Conservation (phyloP, 352 stramenopile species). For the Detonula confervacea region DNA sequence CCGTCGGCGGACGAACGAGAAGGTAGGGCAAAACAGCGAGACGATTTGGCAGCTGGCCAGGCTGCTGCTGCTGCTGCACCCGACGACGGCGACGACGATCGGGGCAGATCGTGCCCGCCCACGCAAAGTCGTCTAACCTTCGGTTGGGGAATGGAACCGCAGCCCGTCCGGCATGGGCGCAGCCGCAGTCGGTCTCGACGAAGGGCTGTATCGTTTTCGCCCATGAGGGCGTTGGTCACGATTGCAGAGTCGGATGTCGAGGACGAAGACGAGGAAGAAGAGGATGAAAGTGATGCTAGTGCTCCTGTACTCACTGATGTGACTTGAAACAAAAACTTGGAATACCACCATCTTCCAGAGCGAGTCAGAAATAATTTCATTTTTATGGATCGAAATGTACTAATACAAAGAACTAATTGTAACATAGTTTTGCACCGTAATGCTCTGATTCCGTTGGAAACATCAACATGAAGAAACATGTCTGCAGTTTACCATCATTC, state of each 20-base stretch:
- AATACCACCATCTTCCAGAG: no score
- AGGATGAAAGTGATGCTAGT: background rate
- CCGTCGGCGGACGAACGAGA: constrained; percentile 18
- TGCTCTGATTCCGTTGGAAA: no score
- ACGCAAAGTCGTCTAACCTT: constrained; percentile 32
- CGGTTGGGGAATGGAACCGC: constrained; percentile 14
- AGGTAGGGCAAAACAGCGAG: constrained; percentile 32
- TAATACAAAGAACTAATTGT: no score
- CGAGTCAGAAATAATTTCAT: no score
- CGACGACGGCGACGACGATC: constrained; percentile 18
- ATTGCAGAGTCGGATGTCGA: constrained; percentile 50
- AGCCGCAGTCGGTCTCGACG: constrained; percentile 45
- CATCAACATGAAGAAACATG: no score
- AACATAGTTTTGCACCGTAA: no score
- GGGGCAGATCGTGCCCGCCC: constrained; percentile 37
- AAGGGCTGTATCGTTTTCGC: constrained; percentile 43
- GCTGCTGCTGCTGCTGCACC: no score
- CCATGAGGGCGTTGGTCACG: constrained; percentile 47
- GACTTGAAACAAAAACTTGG: no score
- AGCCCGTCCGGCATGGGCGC: constrained; percentile 16
- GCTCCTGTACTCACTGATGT: no score
- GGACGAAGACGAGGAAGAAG: constrained; percentile 39
- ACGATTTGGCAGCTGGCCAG: constrained; percentile 15
- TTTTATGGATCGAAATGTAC: no score
- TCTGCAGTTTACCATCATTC: no score